A percentile compares a stretch with the other conserved stretches of the same genome.
These are phyloP conservation scores for Aspergillus funiculosus DNA, from an alignment of 495 filamentous ascomycete genomes.

Conservation along the genomic window DNA sequence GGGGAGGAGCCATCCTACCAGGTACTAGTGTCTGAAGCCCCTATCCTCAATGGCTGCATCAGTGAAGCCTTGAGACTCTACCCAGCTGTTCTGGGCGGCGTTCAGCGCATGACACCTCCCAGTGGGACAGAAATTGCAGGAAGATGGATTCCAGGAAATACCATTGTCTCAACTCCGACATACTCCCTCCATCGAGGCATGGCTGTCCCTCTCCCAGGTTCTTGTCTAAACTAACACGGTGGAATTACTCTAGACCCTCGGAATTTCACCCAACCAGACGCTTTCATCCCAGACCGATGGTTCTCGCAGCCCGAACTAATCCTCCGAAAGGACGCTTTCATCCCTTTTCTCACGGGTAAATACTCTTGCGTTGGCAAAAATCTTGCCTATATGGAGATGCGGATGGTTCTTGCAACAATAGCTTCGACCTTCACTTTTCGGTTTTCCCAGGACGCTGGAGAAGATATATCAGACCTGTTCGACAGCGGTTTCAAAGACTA, in stretches of 20 bases:
- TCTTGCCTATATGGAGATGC: slow-evolving; percentile 3
- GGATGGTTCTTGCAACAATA: not conserved
- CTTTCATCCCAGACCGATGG: slow-evolving; percentile 9
- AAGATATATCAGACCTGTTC: not conserved
- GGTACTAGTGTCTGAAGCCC: slow-evolving; percentile 8
- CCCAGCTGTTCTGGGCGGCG: slow-evolving; percentile 21
- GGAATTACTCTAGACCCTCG: not conserved
- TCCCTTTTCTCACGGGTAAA: not conserved
- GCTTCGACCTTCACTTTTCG: not conserved
- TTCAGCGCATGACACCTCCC: slow-evolving; percentile 20
- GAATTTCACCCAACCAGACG: not conserved
- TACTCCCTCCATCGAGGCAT: slow-evolving; percentile 19
- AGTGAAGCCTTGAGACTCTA: slow-evolving; percentile 36
- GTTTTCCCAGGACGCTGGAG: not conserved
- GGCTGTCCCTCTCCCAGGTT: not conserved
- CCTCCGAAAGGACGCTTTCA: slow-evolving; percentile 3
- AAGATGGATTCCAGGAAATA: slow-evolving; percentile 22
- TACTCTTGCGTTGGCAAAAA: slow-evolving; percentile 6
- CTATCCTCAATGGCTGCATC: slow-evolving; percentile 28
- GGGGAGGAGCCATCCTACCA: not conserved
- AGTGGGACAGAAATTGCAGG: slow-evolving; percentile 22
- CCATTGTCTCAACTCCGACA: slow-evolving; percentile 14
- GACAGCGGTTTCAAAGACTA: not conserved
- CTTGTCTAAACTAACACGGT: not conserved
- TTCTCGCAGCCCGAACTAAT: not conserved